Evolutionary conservation across 805 yeast genomes (phyloP).

Genomic region (Ogataea naganishii): DNA sequence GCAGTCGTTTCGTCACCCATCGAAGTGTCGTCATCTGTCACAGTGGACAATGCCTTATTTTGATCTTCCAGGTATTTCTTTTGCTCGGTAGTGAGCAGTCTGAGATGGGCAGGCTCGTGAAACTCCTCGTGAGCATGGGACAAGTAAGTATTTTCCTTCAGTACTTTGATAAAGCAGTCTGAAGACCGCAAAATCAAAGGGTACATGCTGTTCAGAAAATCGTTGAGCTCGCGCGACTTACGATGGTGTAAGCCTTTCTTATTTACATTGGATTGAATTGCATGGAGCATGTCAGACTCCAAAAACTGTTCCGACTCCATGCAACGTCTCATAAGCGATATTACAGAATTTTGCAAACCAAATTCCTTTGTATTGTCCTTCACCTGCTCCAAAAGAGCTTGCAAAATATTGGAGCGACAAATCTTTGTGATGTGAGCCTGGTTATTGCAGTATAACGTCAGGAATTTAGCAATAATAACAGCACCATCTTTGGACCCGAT

Average conservation of each 20-base stretch:
- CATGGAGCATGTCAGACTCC: constrained; percentile 38
- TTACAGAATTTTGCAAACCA: constrained; percentile 36
- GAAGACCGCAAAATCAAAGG: constrained; percentile 33
- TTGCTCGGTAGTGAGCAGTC: constrained; percentile 15
- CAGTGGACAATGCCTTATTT: constrained; percentile 7
- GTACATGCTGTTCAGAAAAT: constrained; percentile 41
- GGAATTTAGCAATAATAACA: constrained; percentile 42
- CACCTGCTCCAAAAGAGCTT: constrained; percentile 36
- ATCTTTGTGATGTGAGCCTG: constrained; percentile 31
- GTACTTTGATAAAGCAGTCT: constrained; percentile 13
- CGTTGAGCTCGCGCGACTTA: constrained; percentile 39
- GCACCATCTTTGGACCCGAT: too few relatives aligned
- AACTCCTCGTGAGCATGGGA: constrained; percentile 11
- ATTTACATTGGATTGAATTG: constrained; percentile 36
- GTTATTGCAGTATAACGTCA: constrained; percentile 44
- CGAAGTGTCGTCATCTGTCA: constrained; percentile 16
- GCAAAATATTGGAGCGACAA: constrained; percentile 37
- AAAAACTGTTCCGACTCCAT: constrained; percentile 54
- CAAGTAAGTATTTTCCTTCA: constrained; percentile 13
- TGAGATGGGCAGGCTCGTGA: constrained; percentile 1
- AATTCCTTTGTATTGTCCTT: constrained; percentile 25
- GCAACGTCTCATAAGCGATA: constrained; percentile 55
- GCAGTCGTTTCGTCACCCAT: constrained; percentile 22
- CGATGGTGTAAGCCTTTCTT: too few relatives aligned
- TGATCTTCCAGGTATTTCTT: constrained; percentile 9